Evolutionary conservation across 2,329 filamentous ascomycete genomes (phyloP).

Genomic region (Penicillium sumatraense): DNA sequence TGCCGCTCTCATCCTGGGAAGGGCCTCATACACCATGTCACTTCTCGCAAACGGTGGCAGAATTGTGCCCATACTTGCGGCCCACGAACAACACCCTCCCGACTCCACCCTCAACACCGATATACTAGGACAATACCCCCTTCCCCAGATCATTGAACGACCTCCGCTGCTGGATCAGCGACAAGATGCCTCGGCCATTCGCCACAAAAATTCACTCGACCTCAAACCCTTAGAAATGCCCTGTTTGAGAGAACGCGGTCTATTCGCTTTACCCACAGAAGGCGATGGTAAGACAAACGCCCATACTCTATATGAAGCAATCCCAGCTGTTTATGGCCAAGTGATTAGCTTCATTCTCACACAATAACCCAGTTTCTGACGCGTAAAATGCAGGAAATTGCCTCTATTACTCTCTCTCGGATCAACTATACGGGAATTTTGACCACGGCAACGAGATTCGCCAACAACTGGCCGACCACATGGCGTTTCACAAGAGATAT

Average conservation of each 20-base stretch:
- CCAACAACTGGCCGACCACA: slow-evolving; percentile 62
- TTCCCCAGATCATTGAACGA: neutral
- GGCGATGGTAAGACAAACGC: slow-evolving; percentile 61
- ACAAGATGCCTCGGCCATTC: slow-evolving; percentile 13
- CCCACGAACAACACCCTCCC: slow-evolving; percentile 27
- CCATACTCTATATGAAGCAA: slow-evolving; percentile 17
- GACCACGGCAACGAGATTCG: slow-evolving; percentile 63
- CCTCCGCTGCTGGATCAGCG: slow-evolving; percentile 21
- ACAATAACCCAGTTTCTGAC: slow-evolving; percentile 23
- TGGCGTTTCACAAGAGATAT: slow-evolving; percentile 63
- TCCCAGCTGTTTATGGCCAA: slow-evolving; percentile 1
- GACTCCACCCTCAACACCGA: slow-evolving; percentile 23
- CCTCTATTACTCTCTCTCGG: slow-evolving; percentile 69
- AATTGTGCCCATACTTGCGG: slow-evolving; percentile 49
- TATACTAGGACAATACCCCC: slow-evolving; percentile 14
- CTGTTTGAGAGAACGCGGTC: slow-evolving; percentile 57
- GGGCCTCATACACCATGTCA: slow-evolving; percentile 43
- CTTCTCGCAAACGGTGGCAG: slow-evolving; percentile 43
- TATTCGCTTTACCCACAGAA: slow-evolving; percentile 63
- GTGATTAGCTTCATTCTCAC: slow-evolving; percentile 4
- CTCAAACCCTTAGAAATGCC: slow-evolving; percentile 42
- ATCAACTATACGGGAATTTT: slow-evolving; percentile 68
- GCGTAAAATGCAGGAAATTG: slow-evolving; percentile 63
- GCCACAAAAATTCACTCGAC: slow-evolving; percentile 23
- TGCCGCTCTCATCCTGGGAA: slow-evolving; percentile 41